Evolutionary conservation across 768 basidiomycete species (phyloP).

Genomic region (Psilocybe subaeruginosa): DNA sequence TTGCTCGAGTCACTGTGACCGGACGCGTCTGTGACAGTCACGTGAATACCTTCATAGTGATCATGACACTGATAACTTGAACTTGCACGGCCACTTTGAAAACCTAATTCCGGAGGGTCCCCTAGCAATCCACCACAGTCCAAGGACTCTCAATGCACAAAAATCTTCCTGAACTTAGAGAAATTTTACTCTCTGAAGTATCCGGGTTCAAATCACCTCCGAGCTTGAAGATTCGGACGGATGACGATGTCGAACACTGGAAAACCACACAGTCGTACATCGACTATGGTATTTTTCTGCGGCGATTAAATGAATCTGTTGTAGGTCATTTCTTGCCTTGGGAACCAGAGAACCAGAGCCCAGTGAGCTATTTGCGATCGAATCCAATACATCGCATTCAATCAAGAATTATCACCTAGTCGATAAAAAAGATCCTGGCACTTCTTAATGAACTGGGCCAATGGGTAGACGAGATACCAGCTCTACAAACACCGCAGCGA

Average conservation of each 20-base stretch:
- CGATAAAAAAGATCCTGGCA: constrained; percentile 46
- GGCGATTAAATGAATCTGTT: constrained; percentile 76
- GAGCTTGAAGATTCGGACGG: constrained; percentile 64
- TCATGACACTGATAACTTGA: background rate
- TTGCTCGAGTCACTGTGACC: constrained; percentile 16
- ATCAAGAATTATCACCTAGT: constrained; percentile 16
- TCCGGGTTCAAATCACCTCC: constrained; percentile 33
- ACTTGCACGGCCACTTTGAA: background rate
- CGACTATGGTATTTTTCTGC: constrained; percentile 77
- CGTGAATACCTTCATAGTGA: background rate
- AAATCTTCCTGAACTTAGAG: constrained; percentile 26
- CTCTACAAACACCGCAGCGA: constrained; percentile 72
- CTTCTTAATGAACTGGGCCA: constrained; percentile 67
- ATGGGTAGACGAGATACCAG: constrained; percentile 86
- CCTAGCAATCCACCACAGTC: background rate
- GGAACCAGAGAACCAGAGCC: constrained; percentile 30
- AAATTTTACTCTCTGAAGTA: constrained; percentile 26
- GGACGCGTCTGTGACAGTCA: constrained; percentile 14
- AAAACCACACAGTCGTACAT: constrained; percentile 68
- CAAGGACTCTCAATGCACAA: background rate
- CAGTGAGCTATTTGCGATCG: constrained; percentile 30
- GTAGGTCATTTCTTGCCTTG: constrained; percentile 63
- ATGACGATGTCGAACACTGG: constrained; percentile 78
- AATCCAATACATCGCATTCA: background rate
- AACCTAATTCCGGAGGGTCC: background rate